Evolutionary conservation across 2,329 filamentous ascomycete species (phyloP).

Genomic region (Colletotrichum coccodes): DNA sequence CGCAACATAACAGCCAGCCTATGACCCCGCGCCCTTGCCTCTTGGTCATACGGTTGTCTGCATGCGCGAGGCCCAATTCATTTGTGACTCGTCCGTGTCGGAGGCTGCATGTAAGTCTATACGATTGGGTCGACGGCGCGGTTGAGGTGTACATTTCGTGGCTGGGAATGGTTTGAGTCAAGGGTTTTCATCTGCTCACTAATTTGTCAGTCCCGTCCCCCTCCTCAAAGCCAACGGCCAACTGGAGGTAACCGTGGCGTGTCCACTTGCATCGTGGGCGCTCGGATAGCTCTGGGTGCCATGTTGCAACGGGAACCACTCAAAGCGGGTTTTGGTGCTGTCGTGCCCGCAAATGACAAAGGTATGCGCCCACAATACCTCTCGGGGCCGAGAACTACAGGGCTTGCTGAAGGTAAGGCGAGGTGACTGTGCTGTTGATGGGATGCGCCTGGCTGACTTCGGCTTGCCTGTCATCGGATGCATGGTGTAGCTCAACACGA

Average conservation of each 20-base stretch:
- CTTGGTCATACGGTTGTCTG: not conserved
- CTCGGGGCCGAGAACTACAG: not conserved
- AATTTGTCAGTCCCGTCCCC: not conserved
- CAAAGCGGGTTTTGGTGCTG: not conserved
- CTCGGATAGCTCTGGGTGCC: not conserved
- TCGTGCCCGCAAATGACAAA: not conserved
- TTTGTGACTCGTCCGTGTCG: not conserved
- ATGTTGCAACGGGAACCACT: not conserved
- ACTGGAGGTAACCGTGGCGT: not conserved
- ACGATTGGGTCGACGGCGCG: not conserved
- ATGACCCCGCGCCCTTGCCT: not conserved
- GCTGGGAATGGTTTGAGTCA: not conserved
- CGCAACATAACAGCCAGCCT: not conserved
- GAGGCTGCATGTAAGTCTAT: not conserved
- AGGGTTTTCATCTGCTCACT: not conserved
- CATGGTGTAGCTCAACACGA: not conserved
- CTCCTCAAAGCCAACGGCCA: not conserved
- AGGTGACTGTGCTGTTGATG: not conserved
- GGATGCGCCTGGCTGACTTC: not conserved
- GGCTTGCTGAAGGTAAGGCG: not conserved
- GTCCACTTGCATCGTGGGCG: not conserved
- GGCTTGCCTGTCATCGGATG: not conserved
- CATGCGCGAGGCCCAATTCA: constrained; percentile 12
- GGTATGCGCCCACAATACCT: not conserved
- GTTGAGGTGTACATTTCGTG: not conserved